Conservation (phyloP, 306 rosid genomes). For the Boehmeria nivea region DNA sequence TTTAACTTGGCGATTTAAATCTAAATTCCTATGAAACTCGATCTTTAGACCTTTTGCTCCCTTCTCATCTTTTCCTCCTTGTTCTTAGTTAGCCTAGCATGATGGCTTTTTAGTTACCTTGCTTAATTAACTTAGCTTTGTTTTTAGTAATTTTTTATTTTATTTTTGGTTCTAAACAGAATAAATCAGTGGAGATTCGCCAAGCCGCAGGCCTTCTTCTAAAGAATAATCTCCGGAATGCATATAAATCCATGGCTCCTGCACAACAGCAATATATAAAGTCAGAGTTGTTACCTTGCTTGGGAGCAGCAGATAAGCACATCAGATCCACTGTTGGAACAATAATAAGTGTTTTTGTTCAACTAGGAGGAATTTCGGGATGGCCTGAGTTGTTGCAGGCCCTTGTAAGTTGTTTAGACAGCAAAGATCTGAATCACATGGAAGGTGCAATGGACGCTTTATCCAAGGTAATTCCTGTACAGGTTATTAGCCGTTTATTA, state of each 20-base stretch:
- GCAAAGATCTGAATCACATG: conserved; percentile 86
- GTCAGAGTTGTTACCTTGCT: conserved; percentile 87
- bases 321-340: conserved; percentile 91
- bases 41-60: no score
- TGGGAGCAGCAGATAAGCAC: conserved; percentile 86
- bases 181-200: conserved; percentile 80
- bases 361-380: conserved; percentile 70
- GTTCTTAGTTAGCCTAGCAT: neutral
- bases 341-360: conserved; percentile 74
- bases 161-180: conserved; percentile 44
- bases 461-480: conserved; percentile 61
- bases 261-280: conserved; percentile 77
- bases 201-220: conserved; percentile 91
- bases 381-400: conserved; percentile 98
- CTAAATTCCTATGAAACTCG: no score
- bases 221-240: conserved; percentile 79
- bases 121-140: neutral
- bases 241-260: conserved; percentile 53
- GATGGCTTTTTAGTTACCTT: neutral
- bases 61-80: neutral
- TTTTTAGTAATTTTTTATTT: conserved; percentile 8
- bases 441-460: conserved; percentile 99
- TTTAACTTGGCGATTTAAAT: no score
- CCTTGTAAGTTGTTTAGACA: conserved; percentile 85
- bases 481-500: no score